A percentile compares a stretch with the other conserved stretches of the same genome.
phyloP scores from a whole-genome alignment of 352 stramenopile species.

The Thraustotheca clavata region DNA sequence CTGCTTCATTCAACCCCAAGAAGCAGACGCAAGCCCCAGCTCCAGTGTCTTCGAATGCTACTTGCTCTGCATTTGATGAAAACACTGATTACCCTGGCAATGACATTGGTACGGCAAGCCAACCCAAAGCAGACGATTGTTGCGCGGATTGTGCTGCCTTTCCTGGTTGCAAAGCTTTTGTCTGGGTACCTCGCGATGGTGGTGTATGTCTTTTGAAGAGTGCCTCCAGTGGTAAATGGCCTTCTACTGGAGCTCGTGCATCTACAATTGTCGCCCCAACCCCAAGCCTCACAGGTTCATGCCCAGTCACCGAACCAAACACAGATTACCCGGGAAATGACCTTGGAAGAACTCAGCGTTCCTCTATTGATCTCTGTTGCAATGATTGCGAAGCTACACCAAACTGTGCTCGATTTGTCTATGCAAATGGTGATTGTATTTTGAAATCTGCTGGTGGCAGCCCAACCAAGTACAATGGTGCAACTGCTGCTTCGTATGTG shows the following conservation, averaged over 20 bases:
- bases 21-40: not conserved
- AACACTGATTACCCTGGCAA: slow-evolving; percentile 5
- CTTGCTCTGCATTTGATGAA: not conserved
- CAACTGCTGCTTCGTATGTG: not conserved
- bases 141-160: not conserved
- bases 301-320: slow-evolving; percentile 17
- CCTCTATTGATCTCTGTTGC: slow-evolving; percentile 29
- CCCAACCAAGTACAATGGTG: not conserved
- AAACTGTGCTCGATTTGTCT: slow-evolving; percentile 11
- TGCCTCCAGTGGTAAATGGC: not conserved
- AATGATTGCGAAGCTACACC: slow-evolving; percentile 25
- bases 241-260: not conserved
- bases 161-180: not conserved
- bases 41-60: not conserved
- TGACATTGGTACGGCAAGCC: not conserved
- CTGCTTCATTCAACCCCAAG: not conserved
- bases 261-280: not conserved
- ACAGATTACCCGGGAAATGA: slow-evolving; percentile 34
- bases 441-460: not conserved
- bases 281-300: not conserved
- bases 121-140: not conserved
- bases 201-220: slow-evolving; percentile 17
- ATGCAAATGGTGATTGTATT: not conserved
- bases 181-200: slow-evolving; percentile 6
- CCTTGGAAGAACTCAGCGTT: slow-evolving; percentile 14